Evolutionary conservation across 1,284 basidiomycete genomes (phyloP), one percentile per base, ranked within the genome.

Genomic region (Bjerkandera adusta): DNA sequence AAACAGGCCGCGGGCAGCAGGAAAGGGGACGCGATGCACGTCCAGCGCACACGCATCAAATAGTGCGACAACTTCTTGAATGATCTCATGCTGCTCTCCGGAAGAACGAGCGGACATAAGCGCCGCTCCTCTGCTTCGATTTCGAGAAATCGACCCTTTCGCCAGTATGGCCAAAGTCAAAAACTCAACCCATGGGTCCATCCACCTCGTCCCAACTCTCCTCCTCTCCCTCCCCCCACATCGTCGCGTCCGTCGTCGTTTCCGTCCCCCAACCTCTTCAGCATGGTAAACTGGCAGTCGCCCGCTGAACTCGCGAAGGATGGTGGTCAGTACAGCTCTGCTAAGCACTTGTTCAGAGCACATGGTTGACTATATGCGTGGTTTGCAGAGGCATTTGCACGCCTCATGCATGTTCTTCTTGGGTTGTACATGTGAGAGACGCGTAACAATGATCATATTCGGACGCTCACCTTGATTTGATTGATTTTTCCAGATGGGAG

Each of bases 341-440:
- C n/a, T n/a, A 25, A 37, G 46, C n/a, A n/a, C 26, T 36, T 41
- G 8, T 11, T 22, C 35, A 10, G 15, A 5, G 26, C 16, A 18
- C 25, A 22, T 13, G 10, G 10, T 18, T 10, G 37, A 25, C 37
- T 18, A 20, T 22, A 22, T 11, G 10, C 13, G 24, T 26, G 49
- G 30, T 48, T 44, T 45, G 27, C 53, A 85, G 83, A 57, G 47
- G 75, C 76, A 47, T 88, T 86, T 64, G 68, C 66, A 50, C 82
- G 77, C 56, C 75, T 88, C 49, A 83, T 85, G 71, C 85, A 87
- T 58, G 68, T 68, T 36, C 63, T 87, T 45, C 67, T 85, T 3
- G 85, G 85, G 3, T 57, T 88, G 15, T 88, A 86, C 63, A 74
- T 85, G 83, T 81, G 56, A 63, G 53, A 26, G 15, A 8, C 33